Evolutionary conservation across 2,329 filamentous ascomycete species (phyloP), one percentile per base, ranked within the genome.

Genomic region (Clarireedia paspali): DNA sequence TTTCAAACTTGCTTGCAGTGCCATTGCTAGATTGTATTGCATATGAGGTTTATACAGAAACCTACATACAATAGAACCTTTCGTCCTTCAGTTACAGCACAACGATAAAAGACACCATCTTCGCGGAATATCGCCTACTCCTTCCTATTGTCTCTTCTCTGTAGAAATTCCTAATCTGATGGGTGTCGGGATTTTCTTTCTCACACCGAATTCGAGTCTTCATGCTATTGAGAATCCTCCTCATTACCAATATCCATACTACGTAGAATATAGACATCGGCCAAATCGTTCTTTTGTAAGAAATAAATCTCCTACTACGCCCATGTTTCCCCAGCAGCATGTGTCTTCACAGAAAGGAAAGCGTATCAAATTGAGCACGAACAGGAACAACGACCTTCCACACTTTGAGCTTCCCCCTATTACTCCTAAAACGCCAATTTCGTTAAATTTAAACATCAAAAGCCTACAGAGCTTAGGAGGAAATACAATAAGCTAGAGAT

Each of bases 211-310:
- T 12, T 34, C 30, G 9, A 34, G 46, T 24, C 47, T 17, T 6
- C 53, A 26, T 36, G 38, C 38, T 7, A 17, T 50, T 10, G 24
- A 34, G 34, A 44, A 7, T 10, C 47, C 47, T 17, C 38, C 53
- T 1, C 45, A 39, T 24, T 55, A 50, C 27, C 53, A 55, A 27
- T 55, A 55, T 27, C 47, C 53, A 3, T 45, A 55, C 30, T 47
- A 55, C 34, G 53, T 50, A 39, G 53, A 45, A 26, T 50, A 27
- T 26, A n/a, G 47, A 20, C 6, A 24, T 45, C 47, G 38, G 5
- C 20, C n/a, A 10, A 44, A 55, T 44, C 47, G 14, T 4, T 45
- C 50, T 6, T 50, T 55, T 17, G 10, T 26, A 15, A 26, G 15
- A 45, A 50, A 6, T 12, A 27, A n/a, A 10, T 55, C 38, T 9